A percentile compares a stretch with the other conserved stretches of the same genome.
phyloP scores from a whole-genome alignment of 2,329 filamentous ascomycete genomes.

The Furcasterigmium furcatum region DNA sequence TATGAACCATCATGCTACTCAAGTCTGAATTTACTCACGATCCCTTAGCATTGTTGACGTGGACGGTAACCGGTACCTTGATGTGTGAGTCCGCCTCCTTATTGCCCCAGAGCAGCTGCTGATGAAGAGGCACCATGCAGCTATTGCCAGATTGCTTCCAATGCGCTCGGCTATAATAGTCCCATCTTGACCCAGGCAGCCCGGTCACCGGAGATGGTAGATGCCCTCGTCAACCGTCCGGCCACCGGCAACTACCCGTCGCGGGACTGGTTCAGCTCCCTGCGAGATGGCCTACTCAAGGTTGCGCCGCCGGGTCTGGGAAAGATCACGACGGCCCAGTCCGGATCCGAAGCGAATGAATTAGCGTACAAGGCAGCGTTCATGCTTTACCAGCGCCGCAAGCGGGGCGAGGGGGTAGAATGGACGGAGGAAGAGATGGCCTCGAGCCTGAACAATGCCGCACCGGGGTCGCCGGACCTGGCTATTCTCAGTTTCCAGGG shows the following conservation, averaged over 20 bases:
- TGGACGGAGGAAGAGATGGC: constrained; percentile 67
- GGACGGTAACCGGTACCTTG: constrained; percentile 43
- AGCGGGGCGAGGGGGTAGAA: constrained; percentile 32
- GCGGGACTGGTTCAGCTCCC: constrained; percentile 67
- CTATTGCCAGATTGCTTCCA: constrained; percentile 81
- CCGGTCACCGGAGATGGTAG: constrained; percentile 66
- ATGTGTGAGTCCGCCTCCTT: constrained; percentile 31
- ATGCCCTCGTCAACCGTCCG: constrained; percentile 71
- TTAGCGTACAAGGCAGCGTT: constrained; percentile 83
- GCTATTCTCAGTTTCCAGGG: constrained; percentile 76
- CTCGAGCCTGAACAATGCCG: constrained; percentile 67
- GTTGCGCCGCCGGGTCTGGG: constrained; percentile 71
- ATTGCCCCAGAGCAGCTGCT: not conserved
- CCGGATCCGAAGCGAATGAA: constrained; percentile 80
- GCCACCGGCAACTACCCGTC: constrained; percentile 79
- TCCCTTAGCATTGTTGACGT: constrained; percentile 35
- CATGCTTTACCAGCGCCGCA: constrained; percentile 70
- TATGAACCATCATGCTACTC: not conserved
- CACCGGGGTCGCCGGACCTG: constrained; percentile 68
- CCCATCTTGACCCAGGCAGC: constrained; percentile 61
- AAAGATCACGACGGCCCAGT: constrained; percentile 77
- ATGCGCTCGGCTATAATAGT: constrained; percentile 81
- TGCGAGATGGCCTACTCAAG: constrained; percentile 66
- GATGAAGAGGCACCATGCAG: constrained; percentile 25
- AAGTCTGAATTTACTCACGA: too few species aligned